These are phyloP conservation scores for Hibiscus mutabilis DNA, from an alignment of 345 rosid species.

Conservation along the genomic window DNA sequence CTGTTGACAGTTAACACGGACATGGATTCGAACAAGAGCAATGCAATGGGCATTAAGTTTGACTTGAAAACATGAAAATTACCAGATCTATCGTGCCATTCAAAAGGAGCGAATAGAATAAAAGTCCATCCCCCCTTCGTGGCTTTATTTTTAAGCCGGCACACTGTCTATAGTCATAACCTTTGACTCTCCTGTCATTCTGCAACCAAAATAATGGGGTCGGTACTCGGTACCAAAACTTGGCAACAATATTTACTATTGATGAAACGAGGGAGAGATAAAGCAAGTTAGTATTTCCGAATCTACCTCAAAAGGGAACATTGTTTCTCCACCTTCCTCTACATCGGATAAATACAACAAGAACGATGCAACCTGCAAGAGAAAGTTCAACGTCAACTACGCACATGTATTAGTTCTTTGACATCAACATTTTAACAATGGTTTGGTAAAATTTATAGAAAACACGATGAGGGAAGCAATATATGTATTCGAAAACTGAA, in stretches of 20 bases:
- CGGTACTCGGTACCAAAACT: conserved; percentile 1
- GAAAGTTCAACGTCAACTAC: background rate
- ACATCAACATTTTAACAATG: background rate
- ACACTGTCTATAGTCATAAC: conserved; percentile 57
- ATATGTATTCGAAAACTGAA: background rate
- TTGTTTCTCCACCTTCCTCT: conserved; percentile 61
- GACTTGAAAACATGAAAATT: conserved; percentile 3
- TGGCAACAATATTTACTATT: background rate
- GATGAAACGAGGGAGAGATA: background rate
- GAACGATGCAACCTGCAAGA: conserved; percentile 32
- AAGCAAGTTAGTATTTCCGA: background rate
- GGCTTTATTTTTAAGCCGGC: conserved; percentile 73
- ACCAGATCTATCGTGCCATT: conserved; percentile 76
- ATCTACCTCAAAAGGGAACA: conserved; percentile 74
- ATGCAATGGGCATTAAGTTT: background rate
- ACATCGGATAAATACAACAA: conserved; percentile 14
- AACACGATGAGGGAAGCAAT: no score
- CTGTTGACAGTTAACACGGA: no score
- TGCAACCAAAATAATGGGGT: conserved; percentile 14
- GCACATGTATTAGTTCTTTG: background rate
- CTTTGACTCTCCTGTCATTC: conserved; percentile 37
- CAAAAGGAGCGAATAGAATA: conserved; percentile 51
- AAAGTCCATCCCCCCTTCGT: conserved; percentile 62
- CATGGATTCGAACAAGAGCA: background rate
- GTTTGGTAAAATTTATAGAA: background rate